phyloP scores from a whole-genome alignment of 108 stramenopile species.

The Skeletonema marinoi region DNA sequence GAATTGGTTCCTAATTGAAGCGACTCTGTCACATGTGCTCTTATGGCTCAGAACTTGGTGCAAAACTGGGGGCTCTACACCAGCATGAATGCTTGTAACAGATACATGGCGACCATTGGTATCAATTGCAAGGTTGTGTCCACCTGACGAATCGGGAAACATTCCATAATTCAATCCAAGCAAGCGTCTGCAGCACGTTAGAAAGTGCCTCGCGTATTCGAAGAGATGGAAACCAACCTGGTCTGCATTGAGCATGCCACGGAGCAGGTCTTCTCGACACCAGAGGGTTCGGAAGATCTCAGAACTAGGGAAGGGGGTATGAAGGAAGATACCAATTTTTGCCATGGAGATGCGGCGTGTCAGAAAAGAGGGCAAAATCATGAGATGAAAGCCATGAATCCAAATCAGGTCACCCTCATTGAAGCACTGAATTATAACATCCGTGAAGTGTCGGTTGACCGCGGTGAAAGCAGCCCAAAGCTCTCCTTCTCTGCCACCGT shows the following conservation, averaged over 20 bases:
- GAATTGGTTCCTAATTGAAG: conserved; percentile 73
- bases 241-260: conserved; percentile 96
- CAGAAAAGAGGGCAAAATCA: conserved; percentile 95
- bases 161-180: conserved; percentile 94
- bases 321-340: conserved; percentile 95
- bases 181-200: conserved; percentile 95
- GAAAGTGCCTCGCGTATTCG: conserved; percentile 99
- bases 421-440: conserved; percentile 83
- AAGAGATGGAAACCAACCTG: conserved; percentile 99
- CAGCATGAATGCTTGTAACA: conserved; percentile 96
- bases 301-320: conserved; percentile 98
- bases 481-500: conserved; percentile 82
- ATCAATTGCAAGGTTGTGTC: conserved; percentile 86
- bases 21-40: conserved; percentile 58
- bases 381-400: conserved; percentile 98
- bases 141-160: conserved; percentile 88
- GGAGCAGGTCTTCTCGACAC: conserved; percentile 92
- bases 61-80: conserved; percentile 90
- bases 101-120: conserved; percentile 94
- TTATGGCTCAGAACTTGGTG: conserved; percentile 74
- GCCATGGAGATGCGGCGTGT: conserved; percentile 87
- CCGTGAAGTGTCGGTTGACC: conserved; percentile 92
- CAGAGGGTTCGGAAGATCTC: conserved; percentile 96
- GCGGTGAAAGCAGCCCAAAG: conserved; percentile 90
- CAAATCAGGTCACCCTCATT: conserved; percentile 94